A percentile compares a stretch with the other conserved stretches of the same genome.
These are phyloP conservation scores for Coniochaeta sp. DNA, from an alignment of 2,329 filamentous ascomycete species.

Conservation along the genomic window DNA sequence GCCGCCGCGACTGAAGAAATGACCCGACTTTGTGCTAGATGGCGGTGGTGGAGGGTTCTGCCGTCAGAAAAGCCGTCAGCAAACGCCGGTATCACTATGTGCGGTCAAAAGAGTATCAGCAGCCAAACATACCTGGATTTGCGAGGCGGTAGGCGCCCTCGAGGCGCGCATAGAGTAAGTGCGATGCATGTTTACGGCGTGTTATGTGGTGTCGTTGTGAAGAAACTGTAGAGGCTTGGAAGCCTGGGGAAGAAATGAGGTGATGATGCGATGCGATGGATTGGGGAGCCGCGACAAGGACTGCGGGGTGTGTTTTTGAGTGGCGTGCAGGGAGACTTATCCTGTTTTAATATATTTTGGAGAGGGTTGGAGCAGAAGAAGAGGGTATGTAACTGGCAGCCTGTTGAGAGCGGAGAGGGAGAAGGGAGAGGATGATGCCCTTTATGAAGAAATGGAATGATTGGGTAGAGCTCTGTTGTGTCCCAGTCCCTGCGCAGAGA, in stretches of 20 bases:
- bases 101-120: background rate
- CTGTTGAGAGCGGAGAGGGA: background rate
- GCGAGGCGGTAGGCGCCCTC: conserved; percentile 88
- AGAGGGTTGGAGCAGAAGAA: background rate
- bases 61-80: background rate
- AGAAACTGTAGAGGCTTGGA: background rate
- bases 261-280: background rate
- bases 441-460: conserved; percentile 1
- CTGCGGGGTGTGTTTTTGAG: background rate
- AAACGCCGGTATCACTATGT: background rate
- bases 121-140: conserved; percentile 44
- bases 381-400: background rate
- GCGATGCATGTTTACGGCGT: conserved; percentile 67
- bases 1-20: conserved; percentile 80
- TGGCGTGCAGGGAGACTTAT: background rate
- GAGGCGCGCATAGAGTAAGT: conserved; percentile 98
- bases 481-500: background rate
- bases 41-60: conserved; percentile 90
- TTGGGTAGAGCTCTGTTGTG: background rate
- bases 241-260: background rate
- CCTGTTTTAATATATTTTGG: background rate
- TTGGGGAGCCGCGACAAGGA: background rate
- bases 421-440: background rate
- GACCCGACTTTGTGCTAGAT: conserved; percentile 83
- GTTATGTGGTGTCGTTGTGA: background rate